Percentiles rank a stretch among this genome's conserved stretches.
Conservation (phyloP, 2,329 filamentous ascomycete genomes). For the Exophiala sideris region DNA sequence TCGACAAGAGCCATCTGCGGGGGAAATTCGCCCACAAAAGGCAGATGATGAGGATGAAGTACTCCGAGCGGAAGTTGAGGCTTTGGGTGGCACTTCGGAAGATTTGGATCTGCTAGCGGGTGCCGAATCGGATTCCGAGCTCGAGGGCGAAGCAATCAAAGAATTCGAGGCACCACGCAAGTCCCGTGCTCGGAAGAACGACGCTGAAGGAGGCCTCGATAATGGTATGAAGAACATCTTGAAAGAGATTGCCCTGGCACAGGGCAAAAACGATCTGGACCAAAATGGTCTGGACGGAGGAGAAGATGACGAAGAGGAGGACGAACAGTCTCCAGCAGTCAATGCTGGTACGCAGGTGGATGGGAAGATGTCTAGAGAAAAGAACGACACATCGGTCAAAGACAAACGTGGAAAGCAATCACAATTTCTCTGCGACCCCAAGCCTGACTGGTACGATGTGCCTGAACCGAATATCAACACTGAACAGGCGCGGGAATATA, state of each 20-base stretch:
- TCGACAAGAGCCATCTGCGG: slow-evolving; percentile 32
- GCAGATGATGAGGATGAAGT: slow-evolving; percentile 31
- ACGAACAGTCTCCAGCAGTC: slow-evolving; percentile 27
- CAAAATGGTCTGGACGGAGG: slow-evolving; percentile 37
- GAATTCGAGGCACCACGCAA: not conserved
- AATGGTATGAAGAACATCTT: slow-evolving; percentile 36
- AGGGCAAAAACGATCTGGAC: slow-evolving; percentile 32
- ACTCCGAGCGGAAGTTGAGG: slow-evolving; percentile 44
- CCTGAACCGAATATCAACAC: slow-evolving; percentile 12
- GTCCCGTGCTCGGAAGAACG: not conserved
- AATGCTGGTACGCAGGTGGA: not conserved
- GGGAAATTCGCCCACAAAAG: slow-evolving; percentile 14
- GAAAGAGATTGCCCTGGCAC: slow-evolving; percentile 43
- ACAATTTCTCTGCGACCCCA: slow-evolving; percentile 25
- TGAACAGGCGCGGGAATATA: slow-evolving; percentile 20
- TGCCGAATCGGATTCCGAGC: slow-evolving; percentile 45
- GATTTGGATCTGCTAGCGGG: slow-evolving; percentile 46
- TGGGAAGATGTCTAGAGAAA: slow-evolving; percentile 15
- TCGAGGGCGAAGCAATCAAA: slow-evolving; percentile 33
- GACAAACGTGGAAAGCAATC: slow-evolving; percentile 29
- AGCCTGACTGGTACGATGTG: slow-evolving; percentile 29
- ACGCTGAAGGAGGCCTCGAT: slow-evolving; percentile 37
- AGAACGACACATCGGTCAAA: slow-evolving; percentile 34
- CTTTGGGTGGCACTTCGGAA: slow-evolving; percentile 49
- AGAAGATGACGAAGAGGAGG: slow-evolving; percentile 39